Conservation (phyloP, 2,329 filamentous ascomycete species). For the Sclerotinia glacialis region DNA sequence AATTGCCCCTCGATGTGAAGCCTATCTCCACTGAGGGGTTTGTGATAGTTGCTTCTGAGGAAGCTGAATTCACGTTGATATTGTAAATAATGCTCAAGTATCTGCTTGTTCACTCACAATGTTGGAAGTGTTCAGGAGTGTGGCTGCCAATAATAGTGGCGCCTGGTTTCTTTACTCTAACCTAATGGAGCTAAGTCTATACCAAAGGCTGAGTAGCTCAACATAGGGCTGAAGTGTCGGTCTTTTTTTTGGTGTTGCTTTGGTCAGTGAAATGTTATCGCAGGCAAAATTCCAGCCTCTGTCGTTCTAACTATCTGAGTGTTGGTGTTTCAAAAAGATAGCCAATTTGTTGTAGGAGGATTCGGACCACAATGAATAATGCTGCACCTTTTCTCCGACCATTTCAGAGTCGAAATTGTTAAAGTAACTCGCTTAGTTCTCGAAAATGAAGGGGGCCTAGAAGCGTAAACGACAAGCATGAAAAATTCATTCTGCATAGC, state of each 20-base stretch:
- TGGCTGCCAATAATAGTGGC: conserved; percentile 1
- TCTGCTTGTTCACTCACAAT: not conserved
- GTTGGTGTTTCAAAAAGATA: conserved; percentile 18
- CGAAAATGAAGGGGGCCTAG: not conserved
- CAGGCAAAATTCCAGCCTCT: not conserved
- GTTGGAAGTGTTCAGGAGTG: not conserved
- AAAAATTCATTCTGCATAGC: not conserved
- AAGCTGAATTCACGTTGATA: not conserved
- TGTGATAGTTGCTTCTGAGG: not conserved
- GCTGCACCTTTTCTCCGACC: not conserved
- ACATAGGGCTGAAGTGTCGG: conserved; percentile 5
- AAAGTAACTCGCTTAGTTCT: not conserved
- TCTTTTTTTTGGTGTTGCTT: not conserved
- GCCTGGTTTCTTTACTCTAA: not conserved
- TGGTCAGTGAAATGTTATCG: conserved; percentile 12
- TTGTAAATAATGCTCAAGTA: not conserved
- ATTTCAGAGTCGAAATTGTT: not conserved
- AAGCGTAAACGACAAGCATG: not conserved
- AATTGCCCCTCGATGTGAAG: not conserved
- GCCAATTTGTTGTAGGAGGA: not conserved
- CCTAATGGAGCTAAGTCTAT: not conserved
- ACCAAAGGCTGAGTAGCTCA: too few species aligned
- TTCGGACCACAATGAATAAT: not conserved
- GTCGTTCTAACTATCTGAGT: not conserved
- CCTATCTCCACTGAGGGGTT: not conserved